Evolutionary conservation across 2,329 filamentous ascomycete species (phyloP).

Genomic region (Verticillium albo-atrum): DNA sequence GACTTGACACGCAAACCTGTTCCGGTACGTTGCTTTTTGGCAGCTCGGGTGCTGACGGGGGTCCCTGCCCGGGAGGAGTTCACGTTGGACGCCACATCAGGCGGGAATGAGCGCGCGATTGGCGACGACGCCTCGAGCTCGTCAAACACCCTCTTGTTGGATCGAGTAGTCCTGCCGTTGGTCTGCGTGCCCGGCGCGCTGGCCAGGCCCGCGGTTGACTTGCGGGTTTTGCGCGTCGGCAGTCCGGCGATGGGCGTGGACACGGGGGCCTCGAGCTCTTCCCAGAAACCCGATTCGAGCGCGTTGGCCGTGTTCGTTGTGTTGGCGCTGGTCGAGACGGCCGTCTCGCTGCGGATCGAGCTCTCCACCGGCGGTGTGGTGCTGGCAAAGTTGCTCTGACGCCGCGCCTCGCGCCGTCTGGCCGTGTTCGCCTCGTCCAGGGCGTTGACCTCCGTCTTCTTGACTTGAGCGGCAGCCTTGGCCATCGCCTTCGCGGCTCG

Average conservation of each 20-base stretch:
- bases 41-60: conserved; percentile 48
- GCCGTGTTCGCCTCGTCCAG: not conserved
- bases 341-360: conserved; percentile 4
- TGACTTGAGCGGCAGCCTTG: not conserved
- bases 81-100: conserved; percentile 40
- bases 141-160: conserved; percentile 50
- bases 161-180: conserved; percentile 39
- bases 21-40: conserved; percentile 57
- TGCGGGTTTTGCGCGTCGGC: conserved; percentile 5
- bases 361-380: conserved; percentile 3
- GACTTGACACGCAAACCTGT: conserved; percentile 62
- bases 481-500: not conserved
- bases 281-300: not conserved
- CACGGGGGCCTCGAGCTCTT: not conserved
- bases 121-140: conserved; percentile 51
- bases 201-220: conserved; percentile 21
- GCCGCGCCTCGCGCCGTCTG: not conserved
- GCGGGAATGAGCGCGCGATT: conserved; percentile 42
- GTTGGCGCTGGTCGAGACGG: not conserved
- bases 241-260: not conserved
- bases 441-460: not conserved
- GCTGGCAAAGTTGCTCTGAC: not conserved
- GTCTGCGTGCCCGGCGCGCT: conserved; percentile 10
- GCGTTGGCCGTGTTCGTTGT: not conserved
- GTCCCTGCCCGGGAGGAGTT: conserved; percentile 55